These are phyloP conservation scores for Neurospora terricola DNA, from an alignment of 495 filamentous ascomycete genomes.

Conservation along the genomic window DNA sequence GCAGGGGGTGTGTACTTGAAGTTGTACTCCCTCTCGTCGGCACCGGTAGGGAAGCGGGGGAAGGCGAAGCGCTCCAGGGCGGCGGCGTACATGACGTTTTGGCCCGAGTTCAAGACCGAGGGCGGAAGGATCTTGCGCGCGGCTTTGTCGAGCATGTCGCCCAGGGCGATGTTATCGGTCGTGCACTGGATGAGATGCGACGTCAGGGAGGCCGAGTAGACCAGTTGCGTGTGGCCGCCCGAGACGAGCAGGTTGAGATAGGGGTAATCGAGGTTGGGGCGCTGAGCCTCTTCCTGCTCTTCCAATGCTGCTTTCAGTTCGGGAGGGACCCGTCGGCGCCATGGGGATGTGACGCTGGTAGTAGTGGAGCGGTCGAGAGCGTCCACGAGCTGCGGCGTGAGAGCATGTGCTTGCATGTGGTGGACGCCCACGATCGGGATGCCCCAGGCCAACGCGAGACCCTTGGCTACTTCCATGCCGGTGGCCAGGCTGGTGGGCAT, in stretches of 20 bases:
- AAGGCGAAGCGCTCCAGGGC: conserved; percentile 73
- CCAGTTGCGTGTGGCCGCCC: conserved; percentile 82
- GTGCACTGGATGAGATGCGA: conserved; percentile 63
- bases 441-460: conserved; percentile 71
- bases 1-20: conserved; percentile 48
- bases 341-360: not conserved
- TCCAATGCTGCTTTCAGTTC: not conserved
- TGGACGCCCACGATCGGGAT: conserved; percentile 76
- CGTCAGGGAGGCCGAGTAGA: conserved; percentile 53
- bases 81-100: conserved; percentile 66
- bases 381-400: conserved; percentile 73
- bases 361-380: conserved; percentile 36
- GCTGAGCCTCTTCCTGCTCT: not conserved
- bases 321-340: not conserved
- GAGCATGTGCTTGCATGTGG: conserved; percentile 93
- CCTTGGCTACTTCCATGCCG: conserved; percentile 81
- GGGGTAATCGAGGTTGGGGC: conserved; percentile 49
- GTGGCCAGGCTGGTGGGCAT: conserved; percentile 66
- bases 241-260: conserved; percentile 87
- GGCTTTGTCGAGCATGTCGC: conserved; percentile 76
- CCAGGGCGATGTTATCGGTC: conserved; percentile 66
- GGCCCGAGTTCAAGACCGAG: conserved; percentile 27
- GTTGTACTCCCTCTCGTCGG: conserved; percentile 15
- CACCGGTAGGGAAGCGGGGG: conserved; percentile 25
- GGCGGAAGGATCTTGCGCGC: conserved; percentile 63